Conservation (phyloP, 1,139 yeast species). For the Arxiozyma bovina region DNA sequence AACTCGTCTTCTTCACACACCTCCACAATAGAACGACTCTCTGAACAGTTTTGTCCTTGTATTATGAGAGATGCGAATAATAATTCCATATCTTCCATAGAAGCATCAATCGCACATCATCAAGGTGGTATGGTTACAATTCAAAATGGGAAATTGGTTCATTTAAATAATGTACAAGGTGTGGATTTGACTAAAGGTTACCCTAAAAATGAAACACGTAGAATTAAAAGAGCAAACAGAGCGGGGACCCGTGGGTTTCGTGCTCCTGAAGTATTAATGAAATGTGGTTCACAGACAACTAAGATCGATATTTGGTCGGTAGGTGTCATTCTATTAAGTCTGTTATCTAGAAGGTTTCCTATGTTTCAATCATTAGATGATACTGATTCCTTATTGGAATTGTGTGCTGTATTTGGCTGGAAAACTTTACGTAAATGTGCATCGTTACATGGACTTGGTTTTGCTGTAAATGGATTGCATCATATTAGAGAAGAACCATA, state of each 20-base stretch:
- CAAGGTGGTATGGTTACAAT: conserved; percentile 22
- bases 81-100: conserved; percentile 2
- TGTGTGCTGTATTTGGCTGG: conserved; percentile 75
- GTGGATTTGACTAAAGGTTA: conserved; percentile 49
- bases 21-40: background rate
- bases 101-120: conserved; percentile 3
- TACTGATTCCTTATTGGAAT: conserved; percentile 79
- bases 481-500: conserved; percentile 25
- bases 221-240: conserved; percentile 88
- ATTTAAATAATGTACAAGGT: conserved; percentile 23
- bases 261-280: conserved; percentile 87
- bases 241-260: conserved; percentile 97
- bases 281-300: conserved; percentile 76
- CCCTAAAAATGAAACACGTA: conserved; percentile 72
- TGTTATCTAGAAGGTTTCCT: conserved; percentile 69
- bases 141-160: conserved; percentile 28
- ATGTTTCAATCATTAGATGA: conserved; percentile 87
- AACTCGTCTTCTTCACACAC: background rate
- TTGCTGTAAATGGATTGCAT: conserved; percentile 48
- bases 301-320: conserved; percentile 90
- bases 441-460: conserved; percentile 76
- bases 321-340: conserved; percentile 72
- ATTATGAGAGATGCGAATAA: conserved; percentile 14
- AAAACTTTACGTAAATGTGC: conserved; percentile 71
- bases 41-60: conserved; percentile 29